Conservation (phyloP, 495 filamentous ascomycete species). For the Chaetomidium leptoderma region DNA sequence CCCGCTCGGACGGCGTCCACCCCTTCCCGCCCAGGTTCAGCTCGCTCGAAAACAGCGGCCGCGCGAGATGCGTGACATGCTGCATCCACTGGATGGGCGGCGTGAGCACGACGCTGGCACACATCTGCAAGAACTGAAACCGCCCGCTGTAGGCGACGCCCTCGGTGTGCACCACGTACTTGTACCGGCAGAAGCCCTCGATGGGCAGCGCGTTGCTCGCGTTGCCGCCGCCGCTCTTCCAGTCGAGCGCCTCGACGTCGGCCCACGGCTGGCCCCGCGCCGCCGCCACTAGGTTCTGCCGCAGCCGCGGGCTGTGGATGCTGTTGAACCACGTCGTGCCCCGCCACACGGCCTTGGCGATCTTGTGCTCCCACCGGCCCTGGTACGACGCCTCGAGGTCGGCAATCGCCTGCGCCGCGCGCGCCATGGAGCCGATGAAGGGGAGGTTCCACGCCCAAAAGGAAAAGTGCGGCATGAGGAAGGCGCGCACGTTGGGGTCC, state of each 20-base stretch:
- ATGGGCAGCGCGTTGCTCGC: conserved; percentile 41
- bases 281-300: conserved; percentile 41
- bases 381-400: conserved; percentile 28
- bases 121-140: conserved; percentile 52
- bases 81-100: conserved; percentile 49
- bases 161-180: conserved; percentile 57
- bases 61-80: conserved; percentile 47
- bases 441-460: conserved; percentile 70
- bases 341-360: conserved; percentile 64
- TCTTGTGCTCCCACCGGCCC: conserved; percentile 49
- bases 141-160: conserved; percentile 56
- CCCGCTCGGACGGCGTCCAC: conserved; percentile 23
- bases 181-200: conserved; percentile 50
- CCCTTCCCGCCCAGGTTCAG: conserved; percentile 19
- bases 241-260: conserved; percentile 47
- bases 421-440: conserved; percentile 54
- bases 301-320: conserved; percentile 38
- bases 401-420: conserved; percentile 46
- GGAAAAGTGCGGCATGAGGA: conserved; percentile 76
- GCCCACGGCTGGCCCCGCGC: conserved; percentile 43
- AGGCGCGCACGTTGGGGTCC: conserved; percentile 42
- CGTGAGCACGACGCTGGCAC: conserved; percentile 44
- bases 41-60: conserved; percentile 39
- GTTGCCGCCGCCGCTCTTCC: conserved; percentile 21
- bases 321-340: conserved; percentile 54